A percentile compares a stretch with the other conserved stretches of the same genome.
Conservation (phyloP, 2,329 filamentous ascomycete genomes). For the Thelonectria blattea region DNA sequence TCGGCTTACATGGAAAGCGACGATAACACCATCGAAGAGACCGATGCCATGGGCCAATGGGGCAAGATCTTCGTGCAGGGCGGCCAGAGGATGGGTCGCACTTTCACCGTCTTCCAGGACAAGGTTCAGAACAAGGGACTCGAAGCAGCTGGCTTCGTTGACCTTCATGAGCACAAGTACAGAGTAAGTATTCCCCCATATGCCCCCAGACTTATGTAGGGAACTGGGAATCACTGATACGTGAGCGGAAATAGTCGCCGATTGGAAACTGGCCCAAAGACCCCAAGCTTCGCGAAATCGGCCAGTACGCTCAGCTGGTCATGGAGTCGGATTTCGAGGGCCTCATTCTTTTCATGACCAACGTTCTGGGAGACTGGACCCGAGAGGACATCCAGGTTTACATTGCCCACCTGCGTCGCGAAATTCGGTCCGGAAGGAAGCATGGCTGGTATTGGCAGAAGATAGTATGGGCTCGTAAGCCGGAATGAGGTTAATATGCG, state of each 20-base stretch:
- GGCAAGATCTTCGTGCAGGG: constrained; percentile 28
- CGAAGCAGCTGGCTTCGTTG: constrained; percentile 33
- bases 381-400: constrained; percentile 18
- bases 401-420: constrained; percentile 13
- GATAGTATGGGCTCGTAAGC: constrained; percentile 18
- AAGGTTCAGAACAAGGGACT: constrained; percentile 26
- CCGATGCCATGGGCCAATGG: constrained; percentile 31
- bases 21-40: constrained; percentile 32
- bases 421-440: constrained; percentile 11
- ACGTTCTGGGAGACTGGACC: constrained; percentile 11
- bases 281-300: constrained; percentile 13
- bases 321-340: constrained; percentile 16
- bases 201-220: not conserved
- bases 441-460: constrained; percentile 9
- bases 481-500: not conserved
- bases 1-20: constrained; percentile 31
- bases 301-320: constrained; percentile 13
- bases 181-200: constrained; percentile 12
- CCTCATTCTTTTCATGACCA: constrained; percentile 14
- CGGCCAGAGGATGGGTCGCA: constrained; percentile 31
- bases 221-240: not conserved
- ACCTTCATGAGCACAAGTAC: constrained; percentile 25
- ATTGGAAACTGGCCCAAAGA: constrained; percentile 16
- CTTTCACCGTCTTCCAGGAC: constrained; percentile 29
- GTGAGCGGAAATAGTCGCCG: not conserved